Evolutionary conservation across 176 grass and related monocot genomes (phyloP), one percentile per base, ranked within the genome.

Genomic region (Chloris gayana): DNA sequence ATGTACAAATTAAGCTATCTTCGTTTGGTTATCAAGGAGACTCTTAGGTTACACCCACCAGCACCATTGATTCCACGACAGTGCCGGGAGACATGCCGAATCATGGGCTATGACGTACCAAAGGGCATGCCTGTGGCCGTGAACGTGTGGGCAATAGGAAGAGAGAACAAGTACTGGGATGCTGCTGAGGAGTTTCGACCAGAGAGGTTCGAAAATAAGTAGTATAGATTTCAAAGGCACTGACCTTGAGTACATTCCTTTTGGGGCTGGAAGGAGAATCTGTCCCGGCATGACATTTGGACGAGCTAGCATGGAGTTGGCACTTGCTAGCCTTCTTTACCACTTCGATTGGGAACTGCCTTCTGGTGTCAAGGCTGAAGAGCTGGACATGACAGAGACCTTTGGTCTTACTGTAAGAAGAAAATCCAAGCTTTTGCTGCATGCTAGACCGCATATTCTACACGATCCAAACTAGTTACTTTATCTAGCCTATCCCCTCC

Each of bases 71-170:
- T 86, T 1, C 87, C 78, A 0, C 49, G 83, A 10, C 78, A 86
- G 62, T 82, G 74, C 5, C 67, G 25, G 0, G 57, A 73, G 54
- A 61, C 68, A 12, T 81, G 72, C 7, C 63, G 38, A 27, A 19
- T 90, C 14, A 73, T 80, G 56, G 87, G 77, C 15, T 89, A 89
- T 18, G 64, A 76, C 3, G 68, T 89, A 21, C 70, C 87, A 12
- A 81, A 85, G 24, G 76, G 76, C 4, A 69, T 50, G 19, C 70
- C 39, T 37, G 82, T 89, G 15, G 46, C 81, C 18, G 38, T 85
- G 9, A 89, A 89, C 19, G 70, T 27, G 7, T 89, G 87, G 87
- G 65, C 76, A 1, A 65, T 85, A 19, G 69, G 70, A 1, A 75
- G 81, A 25, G 61, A 83, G 1, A 15, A 0, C 11, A 33, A 3